These are phyloP conservation scores for Ceratocystis huliohia DNA, from an alignment of 2,329 filamentous ascomycete species.

Conservation along the genomic window DNA sequence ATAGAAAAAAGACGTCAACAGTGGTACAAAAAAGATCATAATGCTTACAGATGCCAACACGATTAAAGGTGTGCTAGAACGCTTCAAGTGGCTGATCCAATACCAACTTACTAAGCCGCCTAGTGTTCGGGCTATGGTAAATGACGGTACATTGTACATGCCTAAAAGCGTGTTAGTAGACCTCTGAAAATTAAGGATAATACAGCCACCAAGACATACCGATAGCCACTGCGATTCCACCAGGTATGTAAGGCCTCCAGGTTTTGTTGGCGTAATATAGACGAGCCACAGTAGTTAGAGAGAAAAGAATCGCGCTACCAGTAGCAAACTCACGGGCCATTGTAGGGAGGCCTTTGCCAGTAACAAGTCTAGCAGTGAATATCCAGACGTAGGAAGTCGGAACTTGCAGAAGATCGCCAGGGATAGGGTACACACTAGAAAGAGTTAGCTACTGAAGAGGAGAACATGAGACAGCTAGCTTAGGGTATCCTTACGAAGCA, in stretches of 20 bases:
- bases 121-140: slow-evolving; percentile 75
- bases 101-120: slow-evolving; percentile 66
- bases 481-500: slow-evolving; percentile 38
- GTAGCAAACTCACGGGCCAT: slow-evolving; percentile 73
- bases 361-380: slow-evolving; percentile 86
- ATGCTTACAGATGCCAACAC: slow-evolving; percentile 59
- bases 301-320: slow-evolving; percentile 62
- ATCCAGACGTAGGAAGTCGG: slow-evolving; percentile 96
- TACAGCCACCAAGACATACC: slow-evolving; percentile 37
- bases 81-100: slow-evolving; percentile 48
- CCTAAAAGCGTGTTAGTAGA: slow-evolving; percentile 34
- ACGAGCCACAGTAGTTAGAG: slow-evolving; percentile 54
- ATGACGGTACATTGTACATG: slow-evolving; percentile 96
- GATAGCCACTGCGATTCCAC: slow-evolving; percentile 90
- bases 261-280: slow-evolving; percentile 42
- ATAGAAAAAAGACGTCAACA: background rate
- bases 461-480: background rate
- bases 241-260: slow-evolving; percentile 70
- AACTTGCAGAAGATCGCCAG: slow-evolving; percentile 80
- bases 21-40: slow-evolving; percentile 15
- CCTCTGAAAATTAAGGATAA: background rate
- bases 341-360: slow-evolving; percentile 71
- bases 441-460: slow-evolving; percentile 27
- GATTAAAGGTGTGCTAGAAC: slow-evolving; percentile 63
- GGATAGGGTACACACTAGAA: slow-evolving; percentile 66